A percentile compares a stretch with the other conserved stretches of the same genome.
Evolutionary conservation across 768 basidiomycete species (phyloP).

Genomic region (Boletellus ananas): DNA sequence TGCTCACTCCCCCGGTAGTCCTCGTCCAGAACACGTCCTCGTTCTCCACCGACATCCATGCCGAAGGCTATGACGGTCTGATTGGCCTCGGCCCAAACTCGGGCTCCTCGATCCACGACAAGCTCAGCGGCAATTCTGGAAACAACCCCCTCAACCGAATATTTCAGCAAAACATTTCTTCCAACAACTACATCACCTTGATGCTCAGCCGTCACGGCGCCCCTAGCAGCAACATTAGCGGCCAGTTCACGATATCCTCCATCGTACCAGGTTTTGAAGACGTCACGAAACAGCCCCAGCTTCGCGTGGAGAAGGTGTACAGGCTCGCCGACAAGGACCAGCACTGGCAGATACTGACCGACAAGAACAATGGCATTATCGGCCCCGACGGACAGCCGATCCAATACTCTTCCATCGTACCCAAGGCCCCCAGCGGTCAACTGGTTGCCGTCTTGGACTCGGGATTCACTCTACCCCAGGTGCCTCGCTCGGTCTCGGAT

Average conservation of each 20-base stretch:
- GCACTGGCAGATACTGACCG: slow-evolving; percentile 76
- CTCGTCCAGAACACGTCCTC: slow-evolving; percentile 58
- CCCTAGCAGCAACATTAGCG: slow-evolving; percentile 44
- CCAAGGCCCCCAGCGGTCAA: slow-evolving; percentile 58
- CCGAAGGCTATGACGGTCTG: slow-evolving; percentile 66
- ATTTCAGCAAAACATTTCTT: slow-evolving; percentile 54
- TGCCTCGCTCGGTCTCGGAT: slow-evolving; percentile 70
- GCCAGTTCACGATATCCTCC: slow-evolving; percentile 70
- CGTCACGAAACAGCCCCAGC: slow-evolving; percentile 57
- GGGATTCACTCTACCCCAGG: slow-evolving; percentile 68
- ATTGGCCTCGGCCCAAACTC: slow-evolving; percentile 77
- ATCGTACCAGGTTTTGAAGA: slow-evolving; percentile 57
- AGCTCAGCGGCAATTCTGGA: slow-evolving; percentile 45
- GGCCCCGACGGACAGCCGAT: slow-evolving; percentile 74
- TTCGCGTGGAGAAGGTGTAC: slow-evolving; percentile 64
- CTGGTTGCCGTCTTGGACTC: slow-evolving; percentile 73
- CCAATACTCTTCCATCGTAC: slow-evolving; percentile 59
- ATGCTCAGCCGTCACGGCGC: slow-evolving; percentile 60
- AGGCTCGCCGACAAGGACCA: slow-evolving; percentile 60
- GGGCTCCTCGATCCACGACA: slow-evolving; percentile 60
- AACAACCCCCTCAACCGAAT: slow-evolving; percentile 62
- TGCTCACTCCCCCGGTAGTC: slow-evolving; percentile 37
- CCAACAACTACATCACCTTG: slow-evolving; percentile 63
- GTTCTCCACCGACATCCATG: slow-evolving; percentile 57
- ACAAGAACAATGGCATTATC: slow-evolving; percentile 61